phyloP scores from a whole-genome alignment of 208 protist genomes.

The Borovskyia barvae region DNA sequence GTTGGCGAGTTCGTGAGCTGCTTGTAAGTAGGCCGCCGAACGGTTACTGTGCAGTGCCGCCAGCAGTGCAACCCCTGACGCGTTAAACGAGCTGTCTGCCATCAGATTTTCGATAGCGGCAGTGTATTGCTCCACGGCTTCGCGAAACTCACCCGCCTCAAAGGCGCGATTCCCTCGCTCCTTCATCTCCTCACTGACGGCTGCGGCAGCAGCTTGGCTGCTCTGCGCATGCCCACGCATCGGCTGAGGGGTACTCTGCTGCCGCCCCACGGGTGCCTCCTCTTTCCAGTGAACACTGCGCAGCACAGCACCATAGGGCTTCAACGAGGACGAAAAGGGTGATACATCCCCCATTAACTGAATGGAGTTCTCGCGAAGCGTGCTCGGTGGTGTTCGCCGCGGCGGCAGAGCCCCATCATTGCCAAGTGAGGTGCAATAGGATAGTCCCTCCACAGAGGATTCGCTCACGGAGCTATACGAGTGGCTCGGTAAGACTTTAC shows the following conservation, averaged over 20 bases:
- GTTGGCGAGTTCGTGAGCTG: constrained; percentile 48
- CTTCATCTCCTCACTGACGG: constrained; percentile 68
- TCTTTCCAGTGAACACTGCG: constrained; percentile 9
- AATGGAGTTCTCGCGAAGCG: not conserved
- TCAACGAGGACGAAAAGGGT: constrained; percentile 1
- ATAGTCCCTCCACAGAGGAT: constrained; percentile 20
- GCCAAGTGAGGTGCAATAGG: constrained; percentile 17
- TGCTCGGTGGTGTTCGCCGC: not conserved
- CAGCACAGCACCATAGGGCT: not conserved
- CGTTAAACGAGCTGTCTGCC: not conserved
- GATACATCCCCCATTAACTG: not conserved
- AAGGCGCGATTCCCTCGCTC: constrained; percentile 90
- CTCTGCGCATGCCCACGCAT: not conserved
- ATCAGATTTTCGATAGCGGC: constrained; percentile 64
- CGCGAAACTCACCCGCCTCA: constrained; percentile 62
- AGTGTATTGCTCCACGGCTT: constrained; percentile 83
- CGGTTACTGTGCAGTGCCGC: constrained; percentile 94
- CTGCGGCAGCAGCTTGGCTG: not conserved
- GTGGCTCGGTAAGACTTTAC: not conserved
- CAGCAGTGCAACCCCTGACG: constrained; percentile 27
- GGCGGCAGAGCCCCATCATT: not conserved
- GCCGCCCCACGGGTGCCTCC: not conserved
- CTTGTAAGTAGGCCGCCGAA: constrained; percentile 87
- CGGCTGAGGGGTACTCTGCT: not conserved
- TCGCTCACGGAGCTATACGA: not conserved